phyloP scores from a whole-genome alignment of 306 rosid genomes.

The Pyrus betulifolia region DNA sequence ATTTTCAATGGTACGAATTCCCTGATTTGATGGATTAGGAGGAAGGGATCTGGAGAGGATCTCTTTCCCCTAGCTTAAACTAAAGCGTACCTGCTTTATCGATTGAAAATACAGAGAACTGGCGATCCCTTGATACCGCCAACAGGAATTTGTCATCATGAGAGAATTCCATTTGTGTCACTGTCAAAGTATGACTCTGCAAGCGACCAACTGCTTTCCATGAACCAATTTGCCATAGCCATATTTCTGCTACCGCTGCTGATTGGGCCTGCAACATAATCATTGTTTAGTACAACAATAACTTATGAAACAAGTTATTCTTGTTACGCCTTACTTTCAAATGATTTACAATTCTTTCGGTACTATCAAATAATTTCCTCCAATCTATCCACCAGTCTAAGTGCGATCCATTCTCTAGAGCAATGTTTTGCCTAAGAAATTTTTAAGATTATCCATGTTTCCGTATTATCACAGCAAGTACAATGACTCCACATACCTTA shows the following conservation, averaged over 20 bases:
- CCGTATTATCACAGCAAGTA: not conserved
- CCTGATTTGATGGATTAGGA: too few relatives aligned
- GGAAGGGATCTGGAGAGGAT: too few relatives aligned
- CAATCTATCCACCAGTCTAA: not conserved
- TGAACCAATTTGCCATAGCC: constrained; percentile 95
- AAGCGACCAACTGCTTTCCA: constrained; percentile 83
- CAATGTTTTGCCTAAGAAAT: not conserved
- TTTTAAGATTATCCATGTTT: not conserved
- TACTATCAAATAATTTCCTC: not conserved
- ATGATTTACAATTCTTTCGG: not conserved
- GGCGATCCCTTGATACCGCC: constrained; percentile 95
- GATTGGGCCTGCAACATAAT: constrained; percentile 70
- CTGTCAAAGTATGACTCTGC: constrained; percentile 86
- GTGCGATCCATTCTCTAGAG: not conserved
- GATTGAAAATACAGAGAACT: constrained; percentile 65
- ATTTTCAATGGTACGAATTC: too few relatives aligned
- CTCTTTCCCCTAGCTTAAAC: not conserved
- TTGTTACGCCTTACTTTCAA: not conserved
- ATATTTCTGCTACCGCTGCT: constrained; percentile 69
- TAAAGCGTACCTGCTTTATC: constrained; percentile 48
- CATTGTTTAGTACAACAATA: not conserved
- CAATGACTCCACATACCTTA: constrained; percentile 51
- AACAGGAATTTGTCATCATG: constrained; percentile 65
- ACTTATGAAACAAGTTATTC: not conserved
- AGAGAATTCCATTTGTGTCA: constrained; percentile 88